phyloP scores from a whole-genome alignment of 2,329 filamentous ascomycete species.

The Trichoderma harzianum region DNA sequence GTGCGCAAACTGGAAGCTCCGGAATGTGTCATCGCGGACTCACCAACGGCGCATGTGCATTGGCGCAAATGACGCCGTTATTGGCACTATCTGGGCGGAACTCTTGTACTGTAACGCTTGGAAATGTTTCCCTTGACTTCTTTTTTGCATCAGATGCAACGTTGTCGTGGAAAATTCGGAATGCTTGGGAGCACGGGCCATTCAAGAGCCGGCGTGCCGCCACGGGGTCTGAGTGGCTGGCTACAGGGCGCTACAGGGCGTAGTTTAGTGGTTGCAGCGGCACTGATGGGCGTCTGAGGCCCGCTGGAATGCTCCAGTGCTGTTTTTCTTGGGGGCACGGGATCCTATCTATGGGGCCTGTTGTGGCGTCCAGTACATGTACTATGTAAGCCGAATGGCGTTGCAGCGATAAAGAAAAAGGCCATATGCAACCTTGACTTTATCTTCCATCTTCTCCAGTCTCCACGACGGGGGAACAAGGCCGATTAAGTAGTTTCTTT shows the following conservation, averaged over 20 bases:
- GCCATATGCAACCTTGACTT: not conserved
- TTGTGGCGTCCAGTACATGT: too few species aligned
- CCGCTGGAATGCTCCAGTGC: not conserved
- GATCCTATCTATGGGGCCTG: not conserved
- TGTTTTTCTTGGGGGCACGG: not conserved
- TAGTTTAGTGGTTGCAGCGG: not conserved
- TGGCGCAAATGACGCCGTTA: not conserved
- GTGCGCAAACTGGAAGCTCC: slow-evolving; percentile 12
- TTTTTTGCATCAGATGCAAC: slow-evolving; percentile 17
- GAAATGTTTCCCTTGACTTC: not conserved
- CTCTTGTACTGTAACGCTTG: not conserved
- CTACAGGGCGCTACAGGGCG: not conserved
- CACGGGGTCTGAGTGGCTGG: slow-evolving; percentile 11
- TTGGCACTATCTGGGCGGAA: not conserved
- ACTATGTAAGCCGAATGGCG: not conserved
- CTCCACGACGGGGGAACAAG: not conserved
- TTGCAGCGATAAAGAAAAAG: not conserved
- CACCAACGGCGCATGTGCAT: not conserved
- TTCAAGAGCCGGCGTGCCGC: slow-evolving; percentile 15
- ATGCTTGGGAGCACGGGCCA: slow-evolving; percentile 7
- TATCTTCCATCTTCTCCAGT: not conserved
- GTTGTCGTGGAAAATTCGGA: slow-evolving; percentile 16
- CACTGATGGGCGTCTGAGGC: not conserved
- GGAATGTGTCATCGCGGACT: slow-evolving; percentile 13
- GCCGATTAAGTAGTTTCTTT: not conserved